Percentiles rank a stretch among this genome's conserved stretches.
Evolutionary conservation across 2,329 filamentous ascomycete genomes (phyloP).

Genomic region (Phyllosticta citribraziliensis): DNA sequence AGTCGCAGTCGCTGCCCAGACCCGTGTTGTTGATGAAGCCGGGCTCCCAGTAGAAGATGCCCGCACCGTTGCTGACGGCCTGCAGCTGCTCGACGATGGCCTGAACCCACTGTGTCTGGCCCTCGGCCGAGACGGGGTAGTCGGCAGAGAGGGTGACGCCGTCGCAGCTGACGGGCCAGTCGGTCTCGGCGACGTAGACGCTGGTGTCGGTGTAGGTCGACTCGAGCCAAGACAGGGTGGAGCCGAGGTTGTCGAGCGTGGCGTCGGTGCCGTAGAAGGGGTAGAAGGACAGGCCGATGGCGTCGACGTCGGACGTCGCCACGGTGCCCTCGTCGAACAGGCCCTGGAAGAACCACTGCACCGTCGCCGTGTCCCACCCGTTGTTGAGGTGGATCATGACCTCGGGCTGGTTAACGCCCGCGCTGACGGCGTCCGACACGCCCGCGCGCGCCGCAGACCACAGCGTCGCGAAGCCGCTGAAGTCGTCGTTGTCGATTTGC

Average conservation of each 20-base stretch:
- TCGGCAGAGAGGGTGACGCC: constrained; percentile 39
- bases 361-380: constrained; percentile 60
- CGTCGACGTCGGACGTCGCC: constrained; percentile 50
- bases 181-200: constrained; percentile 58
- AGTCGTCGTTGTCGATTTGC: constrained; percentile 37
- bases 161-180: constrained; percentile 58
- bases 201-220: constrained; percentile 50
- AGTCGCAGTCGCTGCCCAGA: constrained; percentile 41
- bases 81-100: constrained; percentile 48
- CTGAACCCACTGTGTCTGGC: constrained; percentile 54
- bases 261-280: constrained; percentile 57
- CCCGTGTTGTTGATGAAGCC: constrained; percentile 58
- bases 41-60: constrained; percentile 66
- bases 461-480: constrained; percentile 51
- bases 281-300: constrained; percentile 65
- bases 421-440: constrained; percentile 52
- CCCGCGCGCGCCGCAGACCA: constrained; percentile 55
- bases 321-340: constrained; percentile 48
- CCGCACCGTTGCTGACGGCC: constrained; percentile 43
- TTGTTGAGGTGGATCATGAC: constrained; percentile 70
- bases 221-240: constrained; percentile 49
- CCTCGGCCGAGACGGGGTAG: constrained; percentile 54
- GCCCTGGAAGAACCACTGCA: constrained; percentile 46
- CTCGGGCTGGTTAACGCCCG: constrained; percentile 42
- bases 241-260: constrained; percentile 47